Base-by-base conservation (phyloP, 176 grass and related monocot species). In the Saccharum spontaneum region DNA sequence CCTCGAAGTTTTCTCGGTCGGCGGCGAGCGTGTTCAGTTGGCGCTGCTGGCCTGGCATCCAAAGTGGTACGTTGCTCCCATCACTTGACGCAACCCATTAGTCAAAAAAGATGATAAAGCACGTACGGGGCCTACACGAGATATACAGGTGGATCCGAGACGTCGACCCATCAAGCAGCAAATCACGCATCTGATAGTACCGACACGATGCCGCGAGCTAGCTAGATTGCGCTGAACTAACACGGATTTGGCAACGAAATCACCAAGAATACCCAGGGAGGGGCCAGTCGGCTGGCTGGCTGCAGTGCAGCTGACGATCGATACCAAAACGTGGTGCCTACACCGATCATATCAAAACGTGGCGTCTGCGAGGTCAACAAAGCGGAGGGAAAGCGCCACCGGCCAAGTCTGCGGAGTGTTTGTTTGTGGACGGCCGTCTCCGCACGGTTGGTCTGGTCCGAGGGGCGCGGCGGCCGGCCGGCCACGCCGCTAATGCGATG, bases 191-290 rank as follows among this genome's bases (percentile, higher is more conserved):
- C 34, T 20, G 31, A 17, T 68, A 9, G 17, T 69, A 69, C 67
- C 75, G 34, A 77, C 75, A 77, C 9, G 57, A 43, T 18, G 76
- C 76, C 76, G 28, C 28, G 37, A 78, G n/a, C 36, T 60, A 78
- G 76, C 36, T 43, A 78, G 76, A 78, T 78, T 77, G 22, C 22
- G 37, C 20, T 61, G 34, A 78, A 62, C 73, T 78, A 78, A 61
- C 75, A 61, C 75, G 0, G 54, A 78, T 62, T 78, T 71, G 69
- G 69, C 39, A 71, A 44, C 37, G 67, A 37, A 41, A 70, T 41
- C 36, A 10, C 0, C 34, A 69, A 36, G 34, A 36, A 34, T 34
- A 34, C 33, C 33, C 33, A 34, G 33, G 28, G 28, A 28, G 28
- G 33, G 33, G 33, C 33, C 33, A 34, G 33, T 2, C 33, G 33